A percentile compares a stretch with the other conserved stretches of the same genome.
These are phyloP conservation scores for Microcyclospora pomicola DNA, from an alignment of 2,329 filamentous ascomycete species.

Conservation along the genomic window DNA sequence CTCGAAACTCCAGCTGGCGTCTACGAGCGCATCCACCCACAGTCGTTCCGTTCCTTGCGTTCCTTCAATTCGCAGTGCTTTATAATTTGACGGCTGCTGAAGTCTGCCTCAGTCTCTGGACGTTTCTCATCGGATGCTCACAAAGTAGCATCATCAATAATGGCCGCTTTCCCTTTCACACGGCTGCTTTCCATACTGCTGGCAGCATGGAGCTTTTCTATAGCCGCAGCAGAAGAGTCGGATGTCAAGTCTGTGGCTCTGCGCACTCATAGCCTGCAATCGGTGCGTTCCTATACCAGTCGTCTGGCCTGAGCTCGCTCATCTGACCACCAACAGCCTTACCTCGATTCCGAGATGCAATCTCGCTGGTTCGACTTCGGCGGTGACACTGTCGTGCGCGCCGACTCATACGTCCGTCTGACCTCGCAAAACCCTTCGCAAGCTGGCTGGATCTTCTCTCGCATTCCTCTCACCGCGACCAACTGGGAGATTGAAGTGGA, in stretches of 20 bases:
- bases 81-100: too few species aligned
- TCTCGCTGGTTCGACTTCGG: conserved; percentile 99
- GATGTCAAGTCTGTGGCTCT: conserved; percentile 23
- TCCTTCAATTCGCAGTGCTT: too few species aligned
- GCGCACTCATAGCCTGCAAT: conserved; percentile 21
- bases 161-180: conserved; percentile 5
- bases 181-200: conserved; percentile 17
- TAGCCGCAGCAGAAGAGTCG: conserved; percentile 12
- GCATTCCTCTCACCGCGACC: conserved; percentile 86
- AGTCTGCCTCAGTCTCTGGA: too few species aligned
- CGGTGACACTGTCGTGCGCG: conserved; percentile 74
- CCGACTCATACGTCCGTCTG: conserved; percentile 74
- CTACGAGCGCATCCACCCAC: too few species aligned
- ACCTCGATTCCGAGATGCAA: conserved; percentile 95
- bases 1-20: too few species aligned
- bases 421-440: conserved; percentile 84
- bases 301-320: neutral
- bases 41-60: too few species aligned
- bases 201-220: conserved; percentile 18
- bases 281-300: conserved; percentile 9
- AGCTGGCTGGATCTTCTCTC: conserved; percentile 83
- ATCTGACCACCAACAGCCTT: conserved; percentile 50
- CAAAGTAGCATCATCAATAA: neutral
- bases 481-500: conserved; percentile 98
- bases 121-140: too few species aligned